Base-by-base conservation (phyloP, 2,329 filamentous ascomycete species). In the Nemania abortiva region DNA sequence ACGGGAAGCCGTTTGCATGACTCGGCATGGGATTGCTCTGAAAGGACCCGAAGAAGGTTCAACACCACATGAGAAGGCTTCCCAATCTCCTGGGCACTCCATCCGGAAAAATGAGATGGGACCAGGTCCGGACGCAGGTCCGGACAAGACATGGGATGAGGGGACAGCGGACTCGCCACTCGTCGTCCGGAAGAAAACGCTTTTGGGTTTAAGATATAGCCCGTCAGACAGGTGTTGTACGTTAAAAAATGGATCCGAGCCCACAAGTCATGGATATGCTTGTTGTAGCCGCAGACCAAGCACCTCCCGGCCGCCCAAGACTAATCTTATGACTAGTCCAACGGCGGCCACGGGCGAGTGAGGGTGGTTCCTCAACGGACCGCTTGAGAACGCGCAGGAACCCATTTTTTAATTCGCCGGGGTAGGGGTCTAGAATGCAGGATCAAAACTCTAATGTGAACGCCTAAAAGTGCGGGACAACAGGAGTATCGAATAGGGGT, bases 1-100 rank as follows among this genome's bases (percentile, higher is more conserved):
- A 56, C 34, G 57, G 22, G 20, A 15, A 7, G n/a, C 22, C 10
- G 13, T 37, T 20, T 18, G 34, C 42, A 56, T 63, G 61, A 63
- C 61, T 63, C 61, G 39, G 2, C 24, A 15, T 34, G 4, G 29
- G 13, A 27, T 20, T n/a, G 42, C 27, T 5, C 20, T 24, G 20
- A 22, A 29, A 34, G 39, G n/a, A 34, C 29, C 15, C 20, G 22
- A 18, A 11, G 15, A 22, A 37, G 20, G 29, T 18, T n/a, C n/a
- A 37, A 37, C 7, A 4, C 31, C 11, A 27, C 53, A 55, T 39
- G 6, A 39, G 31, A 55, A 54, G 29, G 27, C 13, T 54, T 34
- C 52, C 20, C 27, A n/a, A 9, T 22, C 10, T 18, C 3, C 11
- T 15, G 7, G 9, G 18, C n/a, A 39, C 9, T 13, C 52, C 29